A percentile compares a stretch with the other conserved stretches of the same genome.
phyloP scores from a whole-genome alignment of 768 basidiomycete species.

The Boletus eberwhitei region DNA sequence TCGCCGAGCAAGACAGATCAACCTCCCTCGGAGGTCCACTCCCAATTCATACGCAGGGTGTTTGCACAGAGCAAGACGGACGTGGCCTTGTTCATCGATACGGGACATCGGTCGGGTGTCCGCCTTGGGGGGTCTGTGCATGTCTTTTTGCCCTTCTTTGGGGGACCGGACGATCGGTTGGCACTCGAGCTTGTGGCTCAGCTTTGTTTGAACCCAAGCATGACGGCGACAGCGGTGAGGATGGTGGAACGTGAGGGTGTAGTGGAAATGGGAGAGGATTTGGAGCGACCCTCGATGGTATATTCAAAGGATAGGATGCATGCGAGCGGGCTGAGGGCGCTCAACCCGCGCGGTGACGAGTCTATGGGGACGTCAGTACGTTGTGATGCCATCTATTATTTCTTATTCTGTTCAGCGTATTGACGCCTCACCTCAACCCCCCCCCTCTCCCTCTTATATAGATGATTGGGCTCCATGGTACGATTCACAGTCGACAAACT shows the following conservation, averaged over 20 bases:
- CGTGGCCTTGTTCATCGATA: conserved; percentile 82
- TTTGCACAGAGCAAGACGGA: conserved; percentile 70
- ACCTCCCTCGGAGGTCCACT: conserved; percentile 57
- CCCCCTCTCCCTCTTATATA: neutral
- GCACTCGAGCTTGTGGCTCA: conserved; percentile 84
- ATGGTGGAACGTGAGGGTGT: conserved; percentile 49
- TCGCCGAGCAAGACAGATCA: conserved; percentile 29
- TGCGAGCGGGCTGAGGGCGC: neutral
- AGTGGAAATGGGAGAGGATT: neutral
- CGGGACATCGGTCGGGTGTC: conserved; percentile 35
- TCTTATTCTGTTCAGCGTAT: neutral
- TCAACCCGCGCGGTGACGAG: neutral
- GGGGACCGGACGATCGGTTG: conserved; percentile 89
- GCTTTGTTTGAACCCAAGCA: conserved; percentile 64
- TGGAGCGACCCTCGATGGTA: conserved; percentile 25
- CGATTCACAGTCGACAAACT: conserved; percentile 61
- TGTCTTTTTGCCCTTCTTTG: conserved; percentile 87
- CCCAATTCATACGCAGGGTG: conserved; percentile 80
- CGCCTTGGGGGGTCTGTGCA: conserved; percentile 45
- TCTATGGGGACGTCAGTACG: conserved; percentile 6
- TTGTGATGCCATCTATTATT: neutral
- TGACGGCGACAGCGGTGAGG: conserved; percentile 73
- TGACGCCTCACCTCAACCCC: too few species aligned
- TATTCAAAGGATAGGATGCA: conserved; percentile 15
- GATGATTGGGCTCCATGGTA: conserved; percentile 54